Conservation (phyloP, 768 basidiomycete species). For the Cubamyces lactineus region DNA sequence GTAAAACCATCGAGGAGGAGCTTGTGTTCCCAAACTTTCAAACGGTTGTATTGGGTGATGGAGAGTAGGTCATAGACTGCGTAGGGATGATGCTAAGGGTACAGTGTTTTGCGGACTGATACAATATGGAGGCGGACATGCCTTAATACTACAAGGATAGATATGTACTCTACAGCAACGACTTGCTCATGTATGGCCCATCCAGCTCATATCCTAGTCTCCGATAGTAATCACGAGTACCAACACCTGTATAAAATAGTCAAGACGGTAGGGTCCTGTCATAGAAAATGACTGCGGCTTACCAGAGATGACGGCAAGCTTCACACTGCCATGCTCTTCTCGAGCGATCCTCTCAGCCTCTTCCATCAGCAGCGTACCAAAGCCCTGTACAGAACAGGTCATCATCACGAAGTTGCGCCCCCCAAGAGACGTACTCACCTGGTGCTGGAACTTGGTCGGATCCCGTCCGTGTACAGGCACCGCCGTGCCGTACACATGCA, state of each 20-base stretch:
- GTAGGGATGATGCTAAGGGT: background rate
- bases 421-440: conserved; percentile 44
- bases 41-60: conserved; percentile 48
- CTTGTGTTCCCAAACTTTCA: conserved; percentile 97
- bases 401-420: background rate
- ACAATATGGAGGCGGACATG: conserved; percentile 16
- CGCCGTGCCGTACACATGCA: conserved; percentile 98
- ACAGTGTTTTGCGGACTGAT: conserved; percentile 7
- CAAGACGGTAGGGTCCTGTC: conserved; percentile 1
- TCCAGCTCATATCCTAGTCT: conserved; percentile 93
- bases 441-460: conserved; percentile 98
- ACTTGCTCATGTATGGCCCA: conserved; percentile 98
- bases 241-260: conserved; percentile 65
- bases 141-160: conserved; percentile 14
- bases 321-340: conserved; percentile 95
- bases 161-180: conserved; percentile 39
- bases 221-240: conserved; percentile 96
- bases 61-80: conserved; percentile 10
- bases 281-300: conserved; percentile 31
- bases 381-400: conserved; percentile 60
- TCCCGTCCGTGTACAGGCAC: conserved; percentile 97
- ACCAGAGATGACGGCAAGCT: conserved; percentile 98
- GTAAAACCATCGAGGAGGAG: conserved; percentile 95
- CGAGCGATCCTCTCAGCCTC: conserved; percentile 97
- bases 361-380: conserved; percentile 97